Percentiles rank a stretch among this genome's conserved stretches.
Conservation (phyloP, 805 yeast genomes). For the Nakazawaea ambrosiae region DNA sequence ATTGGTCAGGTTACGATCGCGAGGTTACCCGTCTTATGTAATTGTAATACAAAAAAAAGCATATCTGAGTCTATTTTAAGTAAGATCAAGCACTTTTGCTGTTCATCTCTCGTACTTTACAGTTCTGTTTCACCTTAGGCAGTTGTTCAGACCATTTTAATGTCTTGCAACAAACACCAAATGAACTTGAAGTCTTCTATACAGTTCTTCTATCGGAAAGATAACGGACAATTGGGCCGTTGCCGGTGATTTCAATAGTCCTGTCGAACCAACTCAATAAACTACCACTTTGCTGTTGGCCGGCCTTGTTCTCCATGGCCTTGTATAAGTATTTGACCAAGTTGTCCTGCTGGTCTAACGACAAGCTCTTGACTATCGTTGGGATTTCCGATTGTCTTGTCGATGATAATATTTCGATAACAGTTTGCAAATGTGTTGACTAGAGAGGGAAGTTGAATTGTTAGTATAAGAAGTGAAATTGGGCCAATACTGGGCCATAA, state of each 20-base stretch:
- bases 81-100: too few species aligned
- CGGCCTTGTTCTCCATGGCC: slow-evolving; percentile 71
- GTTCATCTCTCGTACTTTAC: too few species aligned
- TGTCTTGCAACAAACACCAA: not conserved
- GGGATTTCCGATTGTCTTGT: slow-evolving; percentile 64
- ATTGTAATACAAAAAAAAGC: too few species aligned
- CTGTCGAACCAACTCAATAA: slow-evolving; percentile 90
- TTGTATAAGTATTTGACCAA: slow-evolving; percentile 80
- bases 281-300: slow-evolving; percentile 81
- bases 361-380: slow-evolving; percentile 49
- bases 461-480: slow-evolving; percentile 22
- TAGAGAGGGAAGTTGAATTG: too few species aligned
- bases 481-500: not conserved
- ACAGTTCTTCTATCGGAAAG: slow-evolving; percentile 81
- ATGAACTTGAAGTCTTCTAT: slow-evolving; percentile 20
- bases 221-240: slow-evolving; percentile 83
- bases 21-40: too few species aligned
- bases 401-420: slow-evolving; percentile 65
- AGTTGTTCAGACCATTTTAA: too few species aligned
- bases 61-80: too few species aligned
- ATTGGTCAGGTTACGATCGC: too few species aligned
- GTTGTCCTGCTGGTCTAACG: slow-evolving; percentile 62
- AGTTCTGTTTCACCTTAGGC: too few species aligned
- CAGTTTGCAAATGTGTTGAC: slow-evolving; percentile 40
- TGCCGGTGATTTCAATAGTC: slow-evolving; percentile 75